These are phyloP conservation scores for Stropharia rugosoannulata DNA, from an alignment of 768 basidiomycete species.

Conservation along the genomic window DNA sequence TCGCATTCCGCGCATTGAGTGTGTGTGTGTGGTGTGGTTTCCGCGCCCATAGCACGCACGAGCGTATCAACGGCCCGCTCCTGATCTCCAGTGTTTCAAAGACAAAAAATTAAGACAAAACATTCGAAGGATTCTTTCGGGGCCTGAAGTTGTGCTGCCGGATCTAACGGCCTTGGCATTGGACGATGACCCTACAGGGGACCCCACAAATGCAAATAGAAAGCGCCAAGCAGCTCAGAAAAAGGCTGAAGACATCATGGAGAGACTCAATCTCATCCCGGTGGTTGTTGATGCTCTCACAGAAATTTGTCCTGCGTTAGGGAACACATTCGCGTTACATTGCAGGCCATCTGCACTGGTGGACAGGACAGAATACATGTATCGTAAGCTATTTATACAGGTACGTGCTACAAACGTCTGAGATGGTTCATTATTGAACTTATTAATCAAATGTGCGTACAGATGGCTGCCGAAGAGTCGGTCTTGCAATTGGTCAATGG, in stretches of 20 bases:
- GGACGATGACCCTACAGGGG: too few relatives aligned
- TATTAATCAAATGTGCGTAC: neutral
- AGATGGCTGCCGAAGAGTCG: neutral
- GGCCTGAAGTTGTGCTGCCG: neutral
- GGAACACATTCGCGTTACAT: too few relatives aligned
- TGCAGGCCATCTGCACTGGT: neutral
- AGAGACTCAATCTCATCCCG: too few relatives aligned
- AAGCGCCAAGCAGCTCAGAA: too few relatives aligned
- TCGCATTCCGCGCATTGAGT: too few relatives aligned
- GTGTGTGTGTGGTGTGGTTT: too few relatives aligned
- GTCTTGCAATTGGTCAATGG: neutral
- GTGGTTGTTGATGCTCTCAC: too few relatives aligned
- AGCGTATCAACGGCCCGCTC: too few relatives aligned
- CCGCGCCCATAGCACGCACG: too few relatives aligned
- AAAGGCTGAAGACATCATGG: too few relatives aligned
- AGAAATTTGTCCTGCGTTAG: too few relatives aligned
- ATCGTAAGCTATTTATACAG: neutral
- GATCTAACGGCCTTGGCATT: neutral
- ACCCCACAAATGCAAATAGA: too few relatives aligned
- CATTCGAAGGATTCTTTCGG: neutral
- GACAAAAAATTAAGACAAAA: slow-evolving; percentile 1
- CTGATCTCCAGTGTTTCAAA: slow-evolving; percentile 3
- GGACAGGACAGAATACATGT: neutral
- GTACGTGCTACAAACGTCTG: neutral
- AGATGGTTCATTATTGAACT: neutral